These are phyloP conservation scores for Penicillium sp. DNA, from an alignment of 2,329 filamentous ascomycete species.

Conservation along the genomic window DNA sequence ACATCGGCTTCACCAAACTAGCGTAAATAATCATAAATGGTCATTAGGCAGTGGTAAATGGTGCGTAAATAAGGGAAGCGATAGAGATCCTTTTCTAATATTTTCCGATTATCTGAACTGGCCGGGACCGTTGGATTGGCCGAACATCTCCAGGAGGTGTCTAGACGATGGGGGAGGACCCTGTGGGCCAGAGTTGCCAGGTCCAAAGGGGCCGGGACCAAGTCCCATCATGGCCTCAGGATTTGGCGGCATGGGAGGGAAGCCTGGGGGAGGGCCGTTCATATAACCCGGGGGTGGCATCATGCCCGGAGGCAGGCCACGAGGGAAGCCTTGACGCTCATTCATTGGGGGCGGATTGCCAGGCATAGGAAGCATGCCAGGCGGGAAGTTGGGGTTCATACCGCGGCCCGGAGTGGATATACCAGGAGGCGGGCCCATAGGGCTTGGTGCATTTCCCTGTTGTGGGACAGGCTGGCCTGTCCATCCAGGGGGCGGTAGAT, in stretches of 20 bases:
- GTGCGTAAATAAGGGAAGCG: background rate
- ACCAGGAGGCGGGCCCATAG: constrained; percentile 40
- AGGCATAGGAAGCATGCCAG: constrained; percentile 43
- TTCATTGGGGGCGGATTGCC: constrained; percentile 30
- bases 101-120: constrained; percentile 32
- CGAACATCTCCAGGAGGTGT: constrained; percentile 46
- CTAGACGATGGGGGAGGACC: constrained; percentile 40
- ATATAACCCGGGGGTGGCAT: constrained; percentile 48
- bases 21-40: constrained; percentile 14
- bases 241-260: constrained; percentile 41
- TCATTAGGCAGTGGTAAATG: constrained; percentile 9
- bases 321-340: constrained; percentile 40
- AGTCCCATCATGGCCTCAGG: constrained; percentile 40
- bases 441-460: constrained; percentile 34
- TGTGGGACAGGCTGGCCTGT: constrained; percentile 36
- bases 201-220: constrained; percentile 36
- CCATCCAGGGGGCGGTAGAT: constrained; percentile 43
- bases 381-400: constrained; percentile 39
- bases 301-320: constrained; percentile 44
- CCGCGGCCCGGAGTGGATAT: constrained; percentile 38
- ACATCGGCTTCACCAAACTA: constrained; percentile 12
- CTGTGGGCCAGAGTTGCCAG: constrained; percentile 36
- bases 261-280: constrained; percentile 41
- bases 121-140: constrained; percentile 36
- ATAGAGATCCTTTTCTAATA: background rate